Base-by-base conservation (phyloP, 2,329 filamentous ascomycete species). In the Gnomoniopsis smithogilvyi region DNA sequence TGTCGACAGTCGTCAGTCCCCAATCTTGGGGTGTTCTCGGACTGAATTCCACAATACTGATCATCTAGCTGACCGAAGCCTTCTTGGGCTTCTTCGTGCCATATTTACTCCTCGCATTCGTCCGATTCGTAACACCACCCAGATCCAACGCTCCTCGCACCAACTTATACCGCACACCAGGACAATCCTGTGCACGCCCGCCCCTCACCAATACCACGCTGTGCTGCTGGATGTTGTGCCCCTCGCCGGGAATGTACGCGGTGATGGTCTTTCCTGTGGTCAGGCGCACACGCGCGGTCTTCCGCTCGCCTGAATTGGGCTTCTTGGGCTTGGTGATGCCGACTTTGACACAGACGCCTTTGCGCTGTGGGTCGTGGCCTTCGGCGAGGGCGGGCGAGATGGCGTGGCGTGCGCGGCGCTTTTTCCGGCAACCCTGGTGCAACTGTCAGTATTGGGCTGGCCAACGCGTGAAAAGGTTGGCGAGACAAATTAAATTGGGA, bases 221-320 rank as follows among this genome's bases (percentile, higher is more conserved):
- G 80, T 99, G 96, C 82, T 98, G 95, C 81, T 98, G 94, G 65
- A 98, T 93, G 75, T 98, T 99, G 78, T 99, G 95, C 51, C 95
- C 94, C 84, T 98, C 94, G 54, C 95, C 95, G 36, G 93, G 92
- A 70, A 99, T 97, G 78, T 97, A 98, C 26, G 91, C 91, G 60
- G 92, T 96, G 63, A 99, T 82, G 60, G 96, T 84, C 71, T 87
- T 91, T 57, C 95, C 95, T 64, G 86, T 93, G 61, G 90, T 95
- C 72, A 99, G 79, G 66, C 93, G 83, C 21, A 99, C 89, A 80
- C 94, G 91, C 2, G 94, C 94, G 59, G 92, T 95, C 81, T 99
- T 99, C 64, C 95, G 83, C 81, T 98, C 92, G 58, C 93, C 95
- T 30, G 95, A 99, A 76, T 99, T 99, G 65, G 95, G 95, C 78